Evolutionary conservation across 2,329 filamentous ascomycete genomes (phyloP).

Genomic region (Aspergillus fumigatus): DNA sequence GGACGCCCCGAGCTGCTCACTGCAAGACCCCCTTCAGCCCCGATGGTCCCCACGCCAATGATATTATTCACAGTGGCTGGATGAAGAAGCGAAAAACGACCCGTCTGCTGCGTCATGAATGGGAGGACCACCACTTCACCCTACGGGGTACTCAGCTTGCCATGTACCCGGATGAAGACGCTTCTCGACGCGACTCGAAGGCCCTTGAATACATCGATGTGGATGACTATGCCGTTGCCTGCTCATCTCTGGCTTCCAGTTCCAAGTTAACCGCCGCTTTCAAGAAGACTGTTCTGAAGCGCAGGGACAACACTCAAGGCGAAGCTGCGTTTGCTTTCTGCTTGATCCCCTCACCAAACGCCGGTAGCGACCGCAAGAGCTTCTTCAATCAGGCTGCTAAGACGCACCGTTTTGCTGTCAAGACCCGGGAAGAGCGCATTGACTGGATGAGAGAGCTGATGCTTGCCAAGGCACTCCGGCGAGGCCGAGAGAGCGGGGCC

Average conservation of each 20-base stretch:
- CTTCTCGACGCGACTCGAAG: slow-evolving; percentile 15
- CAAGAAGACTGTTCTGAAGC: slow-evolving; percentile 54
- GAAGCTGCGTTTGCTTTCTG: slow-evolving; percentile 40
- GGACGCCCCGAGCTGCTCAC: slow-evolving; percentile 14
- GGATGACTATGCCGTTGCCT: slow-evolving; percentile 45
- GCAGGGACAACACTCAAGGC: slow-evolving; percentile 26
- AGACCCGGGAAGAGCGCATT: slow-evolving; percentile 80
- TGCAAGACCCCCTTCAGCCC: background rate
- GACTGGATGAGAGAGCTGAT: slow-evolving; percentile 65
- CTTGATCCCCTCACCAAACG: slow-evolving; percentile 39
- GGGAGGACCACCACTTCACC: slow-evolving; percentile 85
- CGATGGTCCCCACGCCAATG: slow-evolving; percentile 46
- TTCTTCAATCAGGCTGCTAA: slow-evolving; percentile 57
- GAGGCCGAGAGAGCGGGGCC: slow-evolving; percentile 28
- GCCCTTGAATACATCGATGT: slow-evolving; percentile 78
- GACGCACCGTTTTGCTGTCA: slow-evolving; percentile 91
- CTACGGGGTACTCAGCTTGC: slow-evolving; percentile 66
- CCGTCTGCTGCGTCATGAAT: slow-evolving; percentile 82
- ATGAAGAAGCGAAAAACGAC: slow-evolving; percentile 52
- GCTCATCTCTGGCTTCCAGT: slow-evolving; percentile 67
- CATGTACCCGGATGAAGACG: slow-evolving; percentile 25
- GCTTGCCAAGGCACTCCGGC: slow-evolving; percentile 40
- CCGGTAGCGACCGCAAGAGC: slow-evolving; percentile 28
- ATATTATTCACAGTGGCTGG: slow-evolving; percentile 63
- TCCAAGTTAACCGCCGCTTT: slow-evolving; percentile 85